Base-by-base conservation (phyloP, 139 green algal species). In the Astrephomene gubernaculifera region DNA sequence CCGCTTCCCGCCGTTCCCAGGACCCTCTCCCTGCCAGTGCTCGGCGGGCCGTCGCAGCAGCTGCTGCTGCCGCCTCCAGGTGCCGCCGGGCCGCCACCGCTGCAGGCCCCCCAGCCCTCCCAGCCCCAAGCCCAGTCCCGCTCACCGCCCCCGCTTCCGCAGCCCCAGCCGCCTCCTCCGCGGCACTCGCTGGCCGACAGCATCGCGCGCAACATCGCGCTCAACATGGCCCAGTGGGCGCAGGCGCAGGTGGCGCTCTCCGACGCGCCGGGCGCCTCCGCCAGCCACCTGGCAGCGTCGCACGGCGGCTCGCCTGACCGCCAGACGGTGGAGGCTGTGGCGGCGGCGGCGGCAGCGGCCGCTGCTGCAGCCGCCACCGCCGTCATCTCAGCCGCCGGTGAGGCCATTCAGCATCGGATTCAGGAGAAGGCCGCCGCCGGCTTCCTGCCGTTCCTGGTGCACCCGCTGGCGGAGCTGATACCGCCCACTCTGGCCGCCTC, bases 311-410 rank as follows among this genome's bases (percentile, higher is more conserved):
- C 27, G 76, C 38, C 90, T 3, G 90, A 91, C 38, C 86, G 85
- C 29, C 78, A 83, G 14, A 93, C 93, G 1, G 90, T 96, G 27
- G 89, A 94, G 36, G 91, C 93, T 1, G 93, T 96, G 0, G 92
- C 90, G 29, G 91, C 91, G 5, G 93, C 93, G 1, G 93, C 93
- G 0, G 89, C 93, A 0, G 93, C 93, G 2, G 93, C 93, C 0
- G 93, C 93, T 12, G 91, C 93, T 2, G 93, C 93, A 0, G 93
- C 93, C 2, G 93, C 93, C 0, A 93, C 92, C 0, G 93, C 94
- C 0, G 94, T 97, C 21, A 93, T 97, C 57, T 86, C 91, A 7
- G 92, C 93, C 14, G 94, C 94, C 0, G 92, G 92, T 2, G 87
- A 94, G 73, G 87, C 93, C 33, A 89, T 97, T 24, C 89, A 96